A percentile compares a stretch with the other conserved stretches of the same genome.
These are phyloP conservation scores for Cercospora sesami DNA, from an alignment of 2,329 filamentous ascomycete species.

Conservation along the genomic window DNA sequence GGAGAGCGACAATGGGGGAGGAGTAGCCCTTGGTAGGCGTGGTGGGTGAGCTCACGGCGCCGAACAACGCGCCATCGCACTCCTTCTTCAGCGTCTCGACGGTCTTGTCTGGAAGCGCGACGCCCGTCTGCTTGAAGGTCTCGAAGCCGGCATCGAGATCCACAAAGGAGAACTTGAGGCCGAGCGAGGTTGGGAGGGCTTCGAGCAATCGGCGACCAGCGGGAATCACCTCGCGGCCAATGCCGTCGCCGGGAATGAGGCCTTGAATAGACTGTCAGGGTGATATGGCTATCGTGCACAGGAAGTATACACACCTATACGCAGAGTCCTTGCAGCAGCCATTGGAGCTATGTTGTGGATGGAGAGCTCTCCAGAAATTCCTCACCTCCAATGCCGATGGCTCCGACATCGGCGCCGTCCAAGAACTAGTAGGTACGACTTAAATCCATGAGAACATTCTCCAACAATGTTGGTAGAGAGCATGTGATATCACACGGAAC, in stretches of 20 bases:
- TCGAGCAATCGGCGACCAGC: conserved; percentile 88
- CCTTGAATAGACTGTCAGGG: conserved; percentile 53
- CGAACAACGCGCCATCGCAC: conserved; percentile 95
- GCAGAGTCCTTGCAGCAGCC: conserved; percentile 18
- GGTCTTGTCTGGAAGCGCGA: conserved; percentile 84
- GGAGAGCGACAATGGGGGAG: conserved; percentile 91
- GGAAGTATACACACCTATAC: conserved; percentile 5
- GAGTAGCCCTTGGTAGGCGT: conserved; percentile 92
- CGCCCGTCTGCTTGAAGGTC: conserved; percentile 86
- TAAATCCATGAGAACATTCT: neutral
- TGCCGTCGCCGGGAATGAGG: conserved; percentile 96
- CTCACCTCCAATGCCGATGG: neutral
- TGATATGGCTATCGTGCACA: neutral
- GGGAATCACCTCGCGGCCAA: conserved; percentile 97
- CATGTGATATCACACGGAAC: neutral
- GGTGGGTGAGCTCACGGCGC: conserved; percentile 87
- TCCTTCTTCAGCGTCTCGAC: conserved; percentile 84
- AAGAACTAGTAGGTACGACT: neutral
- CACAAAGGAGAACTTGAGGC: conserved; percentile 90
- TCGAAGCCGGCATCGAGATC: conserved; percentile 92
- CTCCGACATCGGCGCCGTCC: neutral
- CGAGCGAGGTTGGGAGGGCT: conserved; percentile 84
- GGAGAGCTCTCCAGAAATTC: conserved; percentile 5
- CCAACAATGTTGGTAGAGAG: neutral
- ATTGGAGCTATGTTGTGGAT: conserved; percentile 5